Conservation (phyloP, 495 filamentous ascomycete genomes). For the Podospora tetraspora region DNA sequence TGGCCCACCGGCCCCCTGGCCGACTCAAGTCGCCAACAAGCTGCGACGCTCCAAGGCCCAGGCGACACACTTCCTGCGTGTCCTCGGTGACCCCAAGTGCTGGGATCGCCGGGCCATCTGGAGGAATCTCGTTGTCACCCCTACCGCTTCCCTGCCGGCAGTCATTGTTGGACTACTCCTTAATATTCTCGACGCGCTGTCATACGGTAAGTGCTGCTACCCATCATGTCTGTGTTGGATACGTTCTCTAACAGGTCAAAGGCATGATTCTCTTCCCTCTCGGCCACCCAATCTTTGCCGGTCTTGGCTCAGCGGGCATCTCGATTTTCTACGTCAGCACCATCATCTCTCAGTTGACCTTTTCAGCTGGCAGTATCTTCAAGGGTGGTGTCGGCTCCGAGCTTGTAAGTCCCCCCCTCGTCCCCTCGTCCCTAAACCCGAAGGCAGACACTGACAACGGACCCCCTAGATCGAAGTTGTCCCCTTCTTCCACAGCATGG, state of each 20-base stretch:
- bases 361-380: constrained; percentile 84
- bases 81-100: constrained; percentile 53
- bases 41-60: constrained; percentile 8
- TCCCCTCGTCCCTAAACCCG: no score
- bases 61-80: constrained; percentile 13
- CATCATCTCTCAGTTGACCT: constrained; percentile 90
- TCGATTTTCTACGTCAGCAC: constrained; percentile 99
- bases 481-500: constrained; percentile 97
- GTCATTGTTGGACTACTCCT: constrained; percentile 84
- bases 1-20: constrained; percentile 14
- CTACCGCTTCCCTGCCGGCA: constrained; percentile 67
- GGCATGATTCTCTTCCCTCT: constrained; percentile 94
- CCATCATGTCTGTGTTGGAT: not conserved
- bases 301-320: constrained; percentile 84
- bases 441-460: constrained; percentile 9
- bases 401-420: constrained; percentile 35
- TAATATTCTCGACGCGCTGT: constrained; percentile 89
- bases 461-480: constrained; percentile 77
- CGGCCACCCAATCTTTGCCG: constrained; percentile 72
- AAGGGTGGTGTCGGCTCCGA: constrained; percentile 93
- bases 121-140: constrained; percentile 57
- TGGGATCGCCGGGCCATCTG: constrained; percentile 67
- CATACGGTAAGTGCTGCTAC: constrained; percentile 61
- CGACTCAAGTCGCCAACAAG: constrained; percentile 6
- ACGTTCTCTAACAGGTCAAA: constrained; percentile 26